Percentiles rank a stretch among this genome's conserved stretches.
Evolutionary conservation across 2,329 filamentous ascomycete genomes (phyloP).

Genomic region (Aulographum hederae): DNA sequence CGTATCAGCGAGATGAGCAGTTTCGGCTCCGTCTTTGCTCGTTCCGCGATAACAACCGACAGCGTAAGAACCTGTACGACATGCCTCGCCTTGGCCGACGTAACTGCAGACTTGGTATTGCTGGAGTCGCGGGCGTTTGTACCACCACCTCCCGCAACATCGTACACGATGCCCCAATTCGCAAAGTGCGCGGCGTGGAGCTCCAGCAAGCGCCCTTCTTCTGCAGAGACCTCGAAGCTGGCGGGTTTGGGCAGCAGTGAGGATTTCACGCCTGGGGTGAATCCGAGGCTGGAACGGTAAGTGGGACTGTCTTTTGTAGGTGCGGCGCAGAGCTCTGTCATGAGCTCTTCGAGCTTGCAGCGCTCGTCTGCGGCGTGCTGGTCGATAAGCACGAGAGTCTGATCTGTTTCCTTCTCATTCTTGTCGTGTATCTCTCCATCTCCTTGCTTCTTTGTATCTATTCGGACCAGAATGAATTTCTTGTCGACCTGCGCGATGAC

Average conservation of each 20-base stretch:
- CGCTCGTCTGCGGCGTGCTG: slow-evolving; percentile 93
- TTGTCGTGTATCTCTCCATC: not conserved
- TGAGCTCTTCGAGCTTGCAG: slow-evolving; percentile 56
- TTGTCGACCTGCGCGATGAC: slow-evolving; percentile 70
- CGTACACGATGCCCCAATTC: slow-evolving; percentile 57
- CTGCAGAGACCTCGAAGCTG: slow-evolving; percentile 42
- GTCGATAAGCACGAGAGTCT: slow-evolving; percentile 57
- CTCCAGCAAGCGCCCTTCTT: slow-evolving; percentile 42
- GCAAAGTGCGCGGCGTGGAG: slow-evolving; percentile 38
- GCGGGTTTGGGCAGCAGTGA: slow-evolving; percentile 31
- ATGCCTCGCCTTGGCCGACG: slow-evolving; percentile 1
- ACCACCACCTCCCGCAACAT: slow-evolving; percentile 21
- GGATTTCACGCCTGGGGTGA: slow-evolving; percentile 13
- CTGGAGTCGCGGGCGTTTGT: not conserved
- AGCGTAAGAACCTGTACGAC: slow-evolving; percentile 35
- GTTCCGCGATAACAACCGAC: slow-evolving; percentile 55
- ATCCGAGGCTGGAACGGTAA: slow-evolving; percentile 15
- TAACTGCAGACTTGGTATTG: not conserved
- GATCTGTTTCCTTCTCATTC: slow-evolving; percentile 5
- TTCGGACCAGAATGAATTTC: slow-evolving; percentile 68
- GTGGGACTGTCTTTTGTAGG: slow-evolving; percentile 4
- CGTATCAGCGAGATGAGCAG: slow-evolving; percentile 59
- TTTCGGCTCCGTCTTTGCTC: slow-evolving; percentile 54
- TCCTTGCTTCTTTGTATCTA: slow-evolving; percentile 13
- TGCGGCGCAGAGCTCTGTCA: slow-evolving; percentile 34